Evolutionary conservation across 352 stramenopile species (phyloP).

Genomic region (Phytophthora fragariae): DNA sequence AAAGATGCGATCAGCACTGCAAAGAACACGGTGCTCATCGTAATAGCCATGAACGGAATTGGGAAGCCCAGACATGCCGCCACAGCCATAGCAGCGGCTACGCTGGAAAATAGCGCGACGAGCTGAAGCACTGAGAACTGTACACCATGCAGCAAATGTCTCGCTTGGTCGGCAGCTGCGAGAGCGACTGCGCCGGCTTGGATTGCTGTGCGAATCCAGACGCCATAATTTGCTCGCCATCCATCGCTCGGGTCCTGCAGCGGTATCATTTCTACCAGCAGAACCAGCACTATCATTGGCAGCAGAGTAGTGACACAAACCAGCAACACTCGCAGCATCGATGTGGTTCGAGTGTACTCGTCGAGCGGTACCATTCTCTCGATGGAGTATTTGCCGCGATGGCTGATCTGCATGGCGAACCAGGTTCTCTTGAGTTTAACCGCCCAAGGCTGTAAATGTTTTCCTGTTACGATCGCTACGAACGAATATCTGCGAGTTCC

Average conservation of each 20-base stretch:
- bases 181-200: slow-evolving; percentile 5
- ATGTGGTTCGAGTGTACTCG: slow-evolving; percentile 13
- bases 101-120: slow-evolving; percentile 1
- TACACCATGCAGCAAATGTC: slow-evolving; percentile 6
- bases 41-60: slow-evolving; percentile 25
- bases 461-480: background rate
- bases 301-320: slow-evolving; percentile 21
- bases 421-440: slow-evolving; percentile 19
- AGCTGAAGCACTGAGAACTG: slow-evolving; percentile 7
- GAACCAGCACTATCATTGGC: slow-evolving; percentile 13
- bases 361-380: slow-evolving; percentile 28
- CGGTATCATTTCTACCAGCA: slow-evolving; percentile 20
- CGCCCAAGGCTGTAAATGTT: slow-evolving; percentile 1
- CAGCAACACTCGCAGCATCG: slow-evolving; percentile 4
- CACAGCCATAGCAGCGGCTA: slow-evolving; percentile 10
- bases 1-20: background rate
- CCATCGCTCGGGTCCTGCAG: slow-evolving; percentile 21
- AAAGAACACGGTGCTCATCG: slow-evolving; percentile 8
- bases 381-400: slow-evolving; percentile 33
- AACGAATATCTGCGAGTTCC: slow-evolving; percentile 11
- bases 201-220: slow-evolving; percentile 23
- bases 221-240: slow-evolving; percentile 21
- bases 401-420: slow-evolving; percentile 32
- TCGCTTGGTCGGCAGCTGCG: slow-evolving; percentile 11
- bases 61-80: slow-evolving; percentile 13